These are phyloP conservation scores for Oryza longistaminata DNA, from an alignment of 176 grass and related monocot species.

Conservation along the genomic window DNA sequence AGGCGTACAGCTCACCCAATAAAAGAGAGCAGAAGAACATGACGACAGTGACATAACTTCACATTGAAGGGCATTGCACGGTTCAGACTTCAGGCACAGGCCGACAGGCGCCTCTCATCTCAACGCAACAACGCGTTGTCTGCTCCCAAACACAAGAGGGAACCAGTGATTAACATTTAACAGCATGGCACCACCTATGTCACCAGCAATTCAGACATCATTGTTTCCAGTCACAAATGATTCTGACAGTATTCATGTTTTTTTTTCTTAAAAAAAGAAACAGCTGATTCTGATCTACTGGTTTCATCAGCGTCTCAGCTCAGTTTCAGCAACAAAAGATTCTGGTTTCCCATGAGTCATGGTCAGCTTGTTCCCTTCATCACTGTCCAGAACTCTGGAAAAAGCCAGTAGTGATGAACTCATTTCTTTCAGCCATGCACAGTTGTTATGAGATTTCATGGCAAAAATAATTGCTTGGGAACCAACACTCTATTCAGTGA, in stretches of 20 bases:
- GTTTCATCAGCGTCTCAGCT: neutral
- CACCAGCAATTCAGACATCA: neutral
- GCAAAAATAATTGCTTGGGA: neutral
- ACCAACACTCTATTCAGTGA: neutral
- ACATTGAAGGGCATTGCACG: conserved; percentile 4
- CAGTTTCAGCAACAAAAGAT: neutral
- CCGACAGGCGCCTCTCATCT: neutral
- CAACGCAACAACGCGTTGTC: neutral
- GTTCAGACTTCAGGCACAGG: conserved; percentile 2
- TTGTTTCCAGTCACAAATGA: neutral
- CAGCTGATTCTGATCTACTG: neutral
- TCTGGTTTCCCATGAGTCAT: neutral
- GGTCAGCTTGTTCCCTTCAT: neutral
- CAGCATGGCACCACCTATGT: neutral
- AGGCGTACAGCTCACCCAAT: neutral
- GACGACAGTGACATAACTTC: neutral
- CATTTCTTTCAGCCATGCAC: neutral
- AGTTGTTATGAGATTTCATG: neutral
- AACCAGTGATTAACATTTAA: neutral
- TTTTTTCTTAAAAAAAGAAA: too few species aligned
- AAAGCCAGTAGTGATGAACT: neutral
- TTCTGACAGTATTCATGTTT: neutral
- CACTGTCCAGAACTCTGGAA: neutral
- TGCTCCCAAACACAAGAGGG: neutral
- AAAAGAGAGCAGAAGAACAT: conserved; percentile 5